Evolutionary conservation across 208 protist species (phyloP), one percentile per base, ranked within the genome.

Genomic region (Leishmania major): DNA sequence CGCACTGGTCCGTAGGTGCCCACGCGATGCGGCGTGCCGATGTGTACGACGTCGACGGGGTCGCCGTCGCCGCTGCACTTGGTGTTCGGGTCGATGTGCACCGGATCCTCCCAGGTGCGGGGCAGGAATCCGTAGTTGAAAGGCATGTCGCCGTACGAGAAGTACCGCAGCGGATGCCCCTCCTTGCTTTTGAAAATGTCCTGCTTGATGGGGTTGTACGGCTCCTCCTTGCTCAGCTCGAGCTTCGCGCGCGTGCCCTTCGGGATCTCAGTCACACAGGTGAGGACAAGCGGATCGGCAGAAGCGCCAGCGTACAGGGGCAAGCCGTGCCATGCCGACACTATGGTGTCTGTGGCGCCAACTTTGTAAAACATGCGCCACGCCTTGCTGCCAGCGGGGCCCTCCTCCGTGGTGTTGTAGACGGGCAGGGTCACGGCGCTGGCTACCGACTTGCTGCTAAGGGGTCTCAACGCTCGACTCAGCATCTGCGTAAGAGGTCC

Each of bases 81-180:
- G 15, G 95, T 96, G 51, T 82, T 85, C 0, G 76, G 51, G 66
- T 96, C 89, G 11, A 59, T 78, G 79, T 82, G 79, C 66, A 17
- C 37, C 28, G 93, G 90, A 71, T 96, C 87, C 85, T 99, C 97
- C 95, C 95, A 99, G 37, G 97, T 99, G 55, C 94, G 95, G n/a
- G 98, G 98, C 25, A 99, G 86, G 64, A 97, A 97, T 53, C 98
- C 98, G 87, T 99, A 99, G 86, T 99, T 98, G 77, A 98, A 99
- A 10, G 97, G 93, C 74, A 97, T 91, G 83, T 98, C 95, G 17
- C 91, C 93, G 83, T 96, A 97, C 15, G 74, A 80, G 75, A 96
- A 96, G 80, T 86, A 96, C 51, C 95, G 92, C 80, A 97, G 88
- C n/a, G 91, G 91, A 78, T 90, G 79, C 17, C 85, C 87, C 13